phyloP scores from a whole-genome alignment of 306 rosid species.

The Quercus parvula region DNA sequence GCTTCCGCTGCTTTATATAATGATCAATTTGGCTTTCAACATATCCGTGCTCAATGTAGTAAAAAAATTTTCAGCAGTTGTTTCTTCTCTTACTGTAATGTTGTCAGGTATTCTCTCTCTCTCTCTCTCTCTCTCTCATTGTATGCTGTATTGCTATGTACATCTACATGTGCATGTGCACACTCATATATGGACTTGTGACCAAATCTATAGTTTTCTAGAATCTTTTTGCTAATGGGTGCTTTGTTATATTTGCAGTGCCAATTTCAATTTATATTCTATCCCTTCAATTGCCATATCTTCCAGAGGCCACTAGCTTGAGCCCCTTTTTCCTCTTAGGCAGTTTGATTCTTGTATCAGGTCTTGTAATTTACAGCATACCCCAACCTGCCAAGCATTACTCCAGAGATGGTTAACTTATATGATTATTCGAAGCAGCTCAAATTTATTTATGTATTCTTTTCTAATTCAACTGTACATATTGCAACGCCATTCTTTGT shows the following conservation, averaged over 20 bases:
- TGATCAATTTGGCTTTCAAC: constrained; percentile 70
- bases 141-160: background rate
- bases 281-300: constrained; percentile 84
- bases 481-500: background rate
- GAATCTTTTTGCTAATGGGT: constrained; percentile 11
- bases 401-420: constrained; percentile 24
- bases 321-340: constrained; percentile 78
- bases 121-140: background rate
- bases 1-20: constrained; percentile 78
- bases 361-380: constrained; percentile 61
- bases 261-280: constrained; percentile 72
- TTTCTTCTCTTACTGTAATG: constrained; percentile 74
- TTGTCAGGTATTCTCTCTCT: constrained; percentile 62
- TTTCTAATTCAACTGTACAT: background rate
- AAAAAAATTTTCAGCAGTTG: constrained; percentile 76
- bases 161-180: background rate
- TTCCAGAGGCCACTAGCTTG: constrained; percentile 52
- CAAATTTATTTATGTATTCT: background rate
- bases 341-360: constrained; percentile 65
- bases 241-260: constrained; percentile 54
- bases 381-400: constrained; percentile 38
- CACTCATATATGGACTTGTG: background rate
- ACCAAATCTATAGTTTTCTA: background rate
- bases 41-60: constrained; percentile 66
- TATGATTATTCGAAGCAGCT: background rate